A percentile compares a stretch with the other conserved stretches of the same genome.
Evolutionary conservation across 495 filamentous ascomycete genomes (phyloP).

Genomic region (Parathielavia hyrcaniae): DNA sequence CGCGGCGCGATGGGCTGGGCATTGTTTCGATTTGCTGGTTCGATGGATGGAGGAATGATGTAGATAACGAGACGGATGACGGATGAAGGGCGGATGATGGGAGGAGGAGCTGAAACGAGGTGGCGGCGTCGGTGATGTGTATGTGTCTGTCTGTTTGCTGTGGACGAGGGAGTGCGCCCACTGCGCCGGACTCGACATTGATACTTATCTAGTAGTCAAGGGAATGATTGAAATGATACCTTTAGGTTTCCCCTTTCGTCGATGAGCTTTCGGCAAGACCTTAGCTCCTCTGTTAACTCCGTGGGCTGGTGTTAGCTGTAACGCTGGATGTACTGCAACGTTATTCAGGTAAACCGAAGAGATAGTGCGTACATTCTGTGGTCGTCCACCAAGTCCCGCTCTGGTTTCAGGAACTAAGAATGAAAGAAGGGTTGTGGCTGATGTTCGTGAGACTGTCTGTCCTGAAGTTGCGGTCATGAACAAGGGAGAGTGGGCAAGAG

Average conservation of each 20-base stretch:
- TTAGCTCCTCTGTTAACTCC: neutral
- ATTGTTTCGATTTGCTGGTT: neutral
- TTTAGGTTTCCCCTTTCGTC: slow-evolving; percentile 2
- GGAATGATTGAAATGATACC: slow-evolving; percentile 14
- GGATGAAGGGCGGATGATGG: slow-evolving; percentile 3
- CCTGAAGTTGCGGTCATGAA: too few relatives aligned
- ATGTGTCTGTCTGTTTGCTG: neutral
- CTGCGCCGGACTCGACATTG: neutral
- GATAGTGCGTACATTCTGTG: too few relatives aligned
- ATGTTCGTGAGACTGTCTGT: too few relatives aligned
- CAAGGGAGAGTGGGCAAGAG: too few relatives aligned
- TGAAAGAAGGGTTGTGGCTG: too few relatives aligned
- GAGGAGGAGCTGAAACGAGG: neutral
- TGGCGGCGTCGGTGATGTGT: neutral
- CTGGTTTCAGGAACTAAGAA: too few relatives aligned
- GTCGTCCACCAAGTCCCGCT: too few relatives aligned
- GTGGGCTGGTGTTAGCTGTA: too few relatives aligned
- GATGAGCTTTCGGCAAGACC: neutral
- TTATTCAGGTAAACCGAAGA: too few relatives aligned
- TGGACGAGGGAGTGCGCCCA: neutral
- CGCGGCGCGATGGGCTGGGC: slow-evolving; percentile 5
- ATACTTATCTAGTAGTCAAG: slow-evolving; percentile 8
- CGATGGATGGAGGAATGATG: neutral
- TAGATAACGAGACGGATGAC: neutral
- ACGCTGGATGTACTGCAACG: too few relatives aligned